Evolutionary conservation across 2,329 filamentous ascomycete genomes (phyloP), one percentile per base, ranked within the genome.

Genomic region (Ceratocystis cacaofunesta): DNA sequence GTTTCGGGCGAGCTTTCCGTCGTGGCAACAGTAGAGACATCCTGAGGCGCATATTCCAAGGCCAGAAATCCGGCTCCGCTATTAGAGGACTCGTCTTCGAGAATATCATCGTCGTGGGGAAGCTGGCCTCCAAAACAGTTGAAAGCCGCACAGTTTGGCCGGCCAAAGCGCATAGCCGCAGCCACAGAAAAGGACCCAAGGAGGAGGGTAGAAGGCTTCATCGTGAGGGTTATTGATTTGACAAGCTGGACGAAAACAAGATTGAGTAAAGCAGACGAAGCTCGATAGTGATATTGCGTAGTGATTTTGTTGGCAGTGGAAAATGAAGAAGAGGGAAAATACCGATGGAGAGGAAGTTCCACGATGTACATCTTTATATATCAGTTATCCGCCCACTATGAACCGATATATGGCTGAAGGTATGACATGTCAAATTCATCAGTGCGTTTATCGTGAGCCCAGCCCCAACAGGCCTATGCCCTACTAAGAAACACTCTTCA

Each of bases 141-240:
- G 1, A 30, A 30, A 19, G 55, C 17, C 4, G 19, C 5, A 8
- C 55, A 58, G 28, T 5, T 8, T 4, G 25, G 55, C 28, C 55
- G 19, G 55, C 55, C 15, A n/a, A 58, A 2, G 7, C 7, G 19
- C 15, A 58, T 32, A 12, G 55, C 55, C 17, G 15, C 3, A 7
- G 55, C 28, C 17, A 58, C 17, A 17, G 55, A 58, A 17, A 58
- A 25, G 32, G 55, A 30, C 15, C 55, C 28, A 19, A 58, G 19
- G 17, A 58, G 55, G 28, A 58, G 55, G 15, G 55, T 36, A 36
- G 28, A n/a, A 58, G 55, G 55, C 55, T 58, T 58, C 55, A 58
- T 58, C 2, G 5, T 36, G 25, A 32, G n/a, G n/a, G 28, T 36
- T 19, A 5, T 19, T 19, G 4, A 10, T 4, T n/a, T 8, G 46